A percentile compares a stretch with the other conserved stretches of the same genome.
Conservation (phyloP, 2,329 filamentous ascomycete genomes). For the Diaporthe sp. region DNA sequence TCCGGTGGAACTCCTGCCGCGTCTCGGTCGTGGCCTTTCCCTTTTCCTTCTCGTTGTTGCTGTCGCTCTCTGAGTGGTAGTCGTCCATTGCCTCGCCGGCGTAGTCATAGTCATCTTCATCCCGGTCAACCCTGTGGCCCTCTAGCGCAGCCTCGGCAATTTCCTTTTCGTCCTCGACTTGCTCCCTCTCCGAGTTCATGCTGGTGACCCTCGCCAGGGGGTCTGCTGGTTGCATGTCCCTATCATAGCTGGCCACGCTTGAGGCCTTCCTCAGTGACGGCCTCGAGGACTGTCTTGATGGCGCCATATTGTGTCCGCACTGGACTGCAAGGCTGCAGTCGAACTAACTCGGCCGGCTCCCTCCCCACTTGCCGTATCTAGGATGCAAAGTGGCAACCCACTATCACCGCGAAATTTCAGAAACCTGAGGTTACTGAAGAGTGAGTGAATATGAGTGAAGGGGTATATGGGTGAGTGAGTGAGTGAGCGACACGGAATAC, state of each 20-base stretch:
- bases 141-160: constrained; percentile 39
- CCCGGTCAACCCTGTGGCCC: background rate
- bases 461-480: background rate
- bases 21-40: constrained; percentile 46
- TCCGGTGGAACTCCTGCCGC: constrained; percentile 55
- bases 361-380: constrained; percentile 11
- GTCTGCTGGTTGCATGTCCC: constrained; percentile 43
- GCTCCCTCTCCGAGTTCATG: constrained; percentile 37
- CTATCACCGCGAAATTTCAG: background rate
- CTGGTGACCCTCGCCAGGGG: constrained; percentile 43
- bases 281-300: constrained; percentile 23
- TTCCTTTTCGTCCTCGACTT: constrained; percentile 42
- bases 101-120: constrained; percentile 31
- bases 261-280: constrained; percentile 34
- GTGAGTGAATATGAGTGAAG: background rate
- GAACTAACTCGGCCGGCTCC: background rate
- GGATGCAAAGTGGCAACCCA: background rate
- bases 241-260: constrained; percentile 42
- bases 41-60: constrained; percentile 42
- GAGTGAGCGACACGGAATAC: background rate
- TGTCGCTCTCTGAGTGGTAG: constrained; percentile 37
- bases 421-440: background rate
- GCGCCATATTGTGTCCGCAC: background rate
- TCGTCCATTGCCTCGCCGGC: constrained; percentile 36
- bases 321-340: constrained; percentile 18